These are phyloP conservation scores for Diutina mesorugosa DNA, from an alignment of 1,139 yeast genomes.

Conservation along the genomic window DNA sequence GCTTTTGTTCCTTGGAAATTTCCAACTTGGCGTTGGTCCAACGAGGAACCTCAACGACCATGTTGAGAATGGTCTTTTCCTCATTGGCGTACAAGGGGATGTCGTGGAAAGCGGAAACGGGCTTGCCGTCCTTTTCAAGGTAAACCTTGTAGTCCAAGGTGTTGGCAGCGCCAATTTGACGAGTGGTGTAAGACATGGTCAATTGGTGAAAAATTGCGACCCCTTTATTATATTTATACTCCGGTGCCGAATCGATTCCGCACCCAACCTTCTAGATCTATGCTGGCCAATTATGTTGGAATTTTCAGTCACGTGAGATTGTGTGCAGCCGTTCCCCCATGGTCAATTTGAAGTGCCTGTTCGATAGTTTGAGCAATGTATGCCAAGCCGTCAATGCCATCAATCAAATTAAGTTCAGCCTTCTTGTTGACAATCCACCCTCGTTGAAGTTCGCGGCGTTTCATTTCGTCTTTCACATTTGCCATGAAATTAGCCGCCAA, in stretches of 20 bases:
- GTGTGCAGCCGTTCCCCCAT: background rate
- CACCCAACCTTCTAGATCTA: background rate
- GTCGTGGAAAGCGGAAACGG: constrained; percentile 83
- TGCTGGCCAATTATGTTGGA: background rate
- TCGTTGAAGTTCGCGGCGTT: background rate
- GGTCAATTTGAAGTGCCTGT: background rate
- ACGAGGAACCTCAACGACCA: constrained; percentile 92
- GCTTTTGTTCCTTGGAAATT: constrained; percentile 57
- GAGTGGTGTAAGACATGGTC: constrained; percentile 1
- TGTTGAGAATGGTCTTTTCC: constrained; percentile 55
- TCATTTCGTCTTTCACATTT: background rate
- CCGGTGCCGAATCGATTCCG: background rate
- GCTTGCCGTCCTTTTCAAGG: constrained; percentile 40
- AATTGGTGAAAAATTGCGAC: background rate
- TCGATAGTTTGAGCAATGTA: background rate
- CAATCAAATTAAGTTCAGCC: background rate
- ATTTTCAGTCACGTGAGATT: background rate
- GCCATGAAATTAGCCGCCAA: background rate
- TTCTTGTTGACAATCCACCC: background rate
- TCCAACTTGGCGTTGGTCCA: constrained; percentile 94
- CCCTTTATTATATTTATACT: background rate
- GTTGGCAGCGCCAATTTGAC: constrained; percentile 19
- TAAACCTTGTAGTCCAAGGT: constrained; percentile 82
- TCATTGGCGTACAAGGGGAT: constrained; percentile 64
- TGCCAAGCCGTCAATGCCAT: background rate